Conservation (phyloP, 441 rosid species). For the Rhodomyrtus psidioides region DNA sequence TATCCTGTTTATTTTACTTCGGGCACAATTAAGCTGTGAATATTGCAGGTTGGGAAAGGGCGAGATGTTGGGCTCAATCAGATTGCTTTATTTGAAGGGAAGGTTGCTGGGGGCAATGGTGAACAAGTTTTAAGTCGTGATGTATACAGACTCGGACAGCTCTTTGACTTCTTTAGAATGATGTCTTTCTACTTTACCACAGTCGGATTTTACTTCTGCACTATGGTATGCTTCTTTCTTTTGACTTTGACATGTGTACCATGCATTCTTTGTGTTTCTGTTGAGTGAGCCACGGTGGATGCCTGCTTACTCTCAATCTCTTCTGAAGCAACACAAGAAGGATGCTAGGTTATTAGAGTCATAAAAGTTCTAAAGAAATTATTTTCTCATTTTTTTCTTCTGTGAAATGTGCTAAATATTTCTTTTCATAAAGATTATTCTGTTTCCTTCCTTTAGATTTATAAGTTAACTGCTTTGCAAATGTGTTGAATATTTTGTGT, state of each 20-base stretch:
- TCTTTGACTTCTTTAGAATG: conserved; percentile 97
- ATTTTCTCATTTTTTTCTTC: not conserved
- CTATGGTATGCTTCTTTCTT: conserved; percentile 62
- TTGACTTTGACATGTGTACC: not conserved
- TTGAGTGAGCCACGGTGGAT: not conserved
- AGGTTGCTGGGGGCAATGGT: conserved; percentile 98
- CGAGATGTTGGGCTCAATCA: conserved; percentile 99
- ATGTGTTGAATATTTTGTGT: not conserved
- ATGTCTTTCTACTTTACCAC: conserved; percentile 97
- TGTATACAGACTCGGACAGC: conserved; percentile 97
- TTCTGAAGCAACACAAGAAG: not conserved
- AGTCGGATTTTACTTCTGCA: conserved; percentile 93
- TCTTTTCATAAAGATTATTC: not conserved
- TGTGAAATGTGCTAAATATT: not conserved
- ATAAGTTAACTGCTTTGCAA: not conserved
- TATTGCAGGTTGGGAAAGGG: conserved; percentile 94
- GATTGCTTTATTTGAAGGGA: conserved; percentile 98
- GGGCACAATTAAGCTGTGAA: conserved; percentile 1
- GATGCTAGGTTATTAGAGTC: not conserved
- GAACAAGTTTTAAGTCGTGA: conserved; percentile 99
- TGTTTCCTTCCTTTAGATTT: not conserved
- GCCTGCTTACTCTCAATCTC: not conserved
- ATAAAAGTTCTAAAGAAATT: not conserved
- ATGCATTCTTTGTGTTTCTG: not conserved
- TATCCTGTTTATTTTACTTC: not conserved